Evolutionary conservation across 1,284 basidiomycete genomes (phyloP), one percentile per base, ranked within the genome.

Genomic region (Phylloboletellus chloephorus): DNA sequence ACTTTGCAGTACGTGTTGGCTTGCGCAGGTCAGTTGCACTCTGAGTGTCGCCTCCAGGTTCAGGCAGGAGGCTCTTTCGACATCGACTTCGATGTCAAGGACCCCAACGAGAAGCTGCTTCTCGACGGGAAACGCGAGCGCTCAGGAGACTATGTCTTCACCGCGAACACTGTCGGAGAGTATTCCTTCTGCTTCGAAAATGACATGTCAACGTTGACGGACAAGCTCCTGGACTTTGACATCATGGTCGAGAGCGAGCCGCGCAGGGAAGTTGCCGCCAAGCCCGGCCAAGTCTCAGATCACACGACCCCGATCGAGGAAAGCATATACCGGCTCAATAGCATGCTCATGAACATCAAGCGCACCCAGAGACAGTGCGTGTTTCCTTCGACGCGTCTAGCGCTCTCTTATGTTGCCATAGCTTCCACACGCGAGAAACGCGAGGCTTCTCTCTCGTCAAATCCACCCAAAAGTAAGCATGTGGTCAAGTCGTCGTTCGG

Each of bases 131-230:
- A 76, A 52, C 80, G 83, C 31, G 94, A 98, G 59, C 81, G 90
- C 24, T 93, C 98, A 58, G 92, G 95, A 30, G 96, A 99, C 76
- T 97, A 86, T 59, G 90, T 99, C 48, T 81, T 98, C 52, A 98
- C 96, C 4, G 95, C 90, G 10, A 94, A 97, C 67, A 77, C 78
- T 25, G 76, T 86, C 43, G 95, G 95, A 56, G 96, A 99, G 74
- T 98, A 98, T 67, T 72, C 91, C 3, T 98, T 99, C 71, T 99
- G 96, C 71, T 97, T 99, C 63, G 88, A 93, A 61, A 99, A 98
- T 66, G 90, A 95, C 69, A 89, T 91, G 79, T 89, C 84, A 7
- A 89, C 87, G 4, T 74, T 93, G 51, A 85, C 85, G 15, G 70
- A 92, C 68, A 96, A 97, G 66, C 76, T 96, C 42, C 74, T 98